Percentiles rank a stretch among this genome's conserved stretches.
These are phyloP conservation scores for Verticillium tricorpus DNA, from an alignment of 2,329 filamentous ascomycete genomes.

Conservation along the genomic window DNA sequence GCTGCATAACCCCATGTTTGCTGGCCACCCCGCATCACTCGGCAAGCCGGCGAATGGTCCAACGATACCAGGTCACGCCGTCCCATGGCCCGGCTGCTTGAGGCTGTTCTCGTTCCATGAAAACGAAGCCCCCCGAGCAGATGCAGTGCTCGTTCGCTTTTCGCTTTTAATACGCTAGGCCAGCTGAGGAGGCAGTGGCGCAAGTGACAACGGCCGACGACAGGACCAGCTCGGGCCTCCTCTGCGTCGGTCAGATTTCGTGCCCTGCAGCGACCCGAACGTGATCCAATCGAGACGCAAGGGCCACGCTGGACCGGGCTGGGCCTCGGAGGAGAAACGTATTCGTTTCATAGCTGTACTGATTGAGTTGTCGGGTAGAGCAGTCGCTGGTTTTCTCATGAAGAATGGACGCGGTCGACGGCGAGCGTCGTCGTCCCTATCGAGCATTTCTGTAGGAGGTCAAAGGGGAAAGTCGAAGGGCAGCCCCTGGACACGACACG, in stretches of 20 bases:
- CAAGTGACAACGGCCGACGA: neutral
- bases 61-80: neutral
- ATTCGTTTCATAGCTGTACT: neutral
- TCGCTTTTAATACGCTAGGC: neutral
- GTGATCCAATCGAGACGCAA: neutral
- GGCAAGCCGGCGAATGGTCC: conserved; percentile 3
- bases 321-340: neutral
- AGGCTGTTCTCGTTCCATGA: neutral
- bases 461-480: too few species aligned
- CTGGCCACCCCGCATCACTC: conserved; percentile 1
- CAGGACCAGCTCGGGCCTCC: neutral
- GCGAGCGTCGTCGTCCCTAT: too few species aligned
- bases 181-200: neutral
- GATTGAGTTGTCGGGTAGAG: neutral
- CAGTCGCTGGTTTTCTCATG: too few species aligned
- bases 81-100: neutral
- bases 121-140: neutral
- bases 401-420: too few species aligned
- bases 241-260: neutral
- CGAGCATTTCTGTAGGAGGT: too few species aligned
- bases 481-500: too few species aligned
- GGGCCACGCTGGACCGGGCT: neutral
- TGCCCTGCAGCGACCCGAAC: neutral
- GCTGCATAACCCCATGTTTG: conserved; percentile 3
- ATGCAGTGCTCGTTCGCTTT: neutral